phyloP scores from a whole-genome alignment of 2,329 filamentous ascomycete species.

The Arachnomyces sp. region DNA sequence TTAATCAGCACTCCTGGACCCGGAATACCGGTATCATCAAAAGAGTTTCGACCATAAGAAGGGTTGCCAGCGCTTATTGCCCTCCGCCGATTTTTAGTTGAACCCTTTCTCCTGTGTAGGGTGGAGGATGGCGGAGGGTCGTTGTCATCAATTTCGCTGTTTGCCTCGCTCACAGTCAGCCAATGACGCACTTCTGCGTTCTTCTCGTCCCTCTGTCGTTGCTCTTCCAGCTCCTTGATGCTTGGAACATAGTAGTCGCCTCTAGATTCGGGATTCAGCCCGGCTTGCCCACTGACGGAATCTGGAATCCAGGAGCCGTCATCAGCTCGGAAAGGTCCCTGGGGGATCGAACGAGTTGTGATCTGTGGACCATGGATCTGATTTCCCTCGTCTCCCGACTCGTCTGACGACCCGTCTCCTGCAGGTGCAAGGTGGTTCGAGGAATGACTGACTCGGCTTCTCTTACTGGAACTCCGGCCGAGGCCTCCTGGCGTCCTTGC shows the following conservation, averaged over 20 bases:
- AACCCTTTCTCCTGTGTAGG: conserved; percentile 15
- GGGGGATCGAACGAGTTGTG: conserved; percentile 8
- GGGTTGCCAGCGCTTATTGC: conserved; percentile 39
- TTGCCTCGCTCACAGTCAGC: conserved; percentile 45
- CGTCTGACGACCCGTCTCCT: conserved; percentile 19
- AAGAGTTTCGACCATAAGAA: conserved; percentile 14
- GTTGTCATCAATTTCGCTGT: conserved; percentile 32
- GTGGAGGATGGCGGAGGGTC: conserved; percentile 7
- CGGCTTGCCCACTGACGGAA: conserved; percentile 33
- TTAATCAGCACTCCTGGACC: conserved; percentile 45
- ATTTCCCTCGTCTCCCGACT: conserved; percentile 17
- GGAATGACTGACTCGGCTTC: conserved; percentile 26
- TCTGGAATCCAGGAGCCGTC: conserved; percentile 42
- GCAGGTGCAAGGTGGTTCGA: conserved; percentile 30
- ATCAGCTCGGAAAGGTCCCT: conserved; percentile 27
- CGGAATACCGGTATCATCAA: conserved; percentile 38
- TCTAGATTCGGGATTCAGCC: conserved; percentile 42
- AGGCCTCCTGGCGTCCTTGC: conserved; percentile 20
- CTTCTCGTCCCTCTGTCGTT: conserved; percentile 42
- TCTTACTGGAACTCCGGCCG: conserved; percentile 16
- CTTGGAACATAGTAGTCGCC: conserved; percentile 39
- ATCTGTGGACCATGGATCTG: conserved; percentile 14
- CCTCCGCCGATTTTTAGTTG: conserved; percentile 29
- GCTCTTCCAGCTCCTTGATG: conserved; percentile 44
- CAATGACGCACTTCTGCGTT: conserved; percentile 48